Evolutionary conservation across 2,329 filamentous ascomycete genomes (phyloP), one percentile per base, ranked within the genome.

Genomic region (Ramularia collo-cygni): DNA sequence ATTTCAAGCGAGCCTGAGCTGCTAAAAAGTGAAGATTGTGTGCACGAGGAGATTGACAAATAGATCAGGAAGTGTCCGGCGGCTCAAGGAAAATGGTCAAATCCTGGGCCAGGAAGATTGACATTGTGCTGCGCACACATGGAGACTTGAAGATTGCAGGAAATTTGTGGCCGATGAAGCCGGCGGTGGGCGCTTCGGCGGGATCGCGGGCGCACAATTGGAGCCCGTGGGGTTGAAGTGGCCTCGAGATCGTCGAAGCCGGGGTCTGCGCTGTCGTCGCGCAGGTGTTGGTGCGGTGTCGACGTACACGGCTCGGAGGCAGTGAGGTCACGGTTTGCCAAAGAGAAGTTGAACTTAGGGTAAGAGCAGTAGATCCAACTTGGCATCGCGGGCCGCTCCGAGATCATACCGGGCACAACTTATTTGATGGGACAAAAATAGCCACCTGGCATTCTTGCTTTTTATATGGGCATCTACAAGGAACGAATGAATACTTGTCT

Each of bases 71-170:
- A 62, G n/a, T n/a, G n/a, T n/a, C 64, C 48, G 67, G 66, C 59
- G 68, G 65, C 64, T 71, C 68, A 72, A 72, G 69, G 69, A 70
- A 62, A 59, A 58, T 68, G 55, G 62, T 65, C 61, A 64, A 64
- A 57, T 60, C 58, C 60, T 64, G 52, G 57, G 63, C 65, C 62
- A 63, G 59, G 60, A 56, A 61, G 60, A 58, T 67, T 66, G 64
- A 67, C 69, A 72, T 72, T 61, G 59, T 71, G 67, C 64, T 63
- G 54, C 55, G 59, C 57, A 62, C 66, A 69, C 67, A 69, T 69
- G 61, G 48, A 58, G 51, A 44, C 47, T 40, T 42, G 42, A 19
- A 17, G 30, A 8, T 26, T 42, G 38, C 41, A 27, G 35, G 41
- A 38, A n/a, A 18, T 29, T 17, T 26, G 12, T 33, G 41, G 36